These are phyloP conservation scores for Tetrapisispora taiwanensis DNA, from an alignment of 805 yeast genomes.

Conservation along the genomic window DNA sequence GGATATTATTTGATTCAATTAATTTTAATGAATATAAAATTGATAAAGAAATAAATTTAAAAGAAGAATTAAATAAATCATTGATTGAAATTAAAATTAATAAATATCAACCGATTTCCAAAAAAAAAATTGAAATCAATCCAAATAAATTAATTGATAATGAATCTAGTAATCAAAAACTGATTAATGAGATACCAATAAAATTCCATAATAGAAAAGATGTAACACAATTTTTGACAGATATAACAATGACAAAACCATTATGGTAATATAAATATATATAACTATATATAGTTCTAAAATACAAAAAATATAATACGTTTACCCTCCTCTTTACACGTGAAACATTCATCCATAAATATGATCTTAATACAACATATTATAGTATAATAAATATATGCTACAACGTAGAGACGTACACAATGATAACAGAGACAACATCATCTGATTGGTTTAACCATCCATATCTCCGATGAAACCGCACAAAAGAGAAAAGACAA, in stretches of 20 bases:
- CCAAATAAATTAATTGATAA: neutral
- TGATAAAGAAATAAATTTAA: neutral
- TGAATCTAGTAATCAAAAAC: too few species aligned
- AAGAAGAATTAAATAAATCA: neutral
- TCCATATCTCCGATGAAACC: neutral
- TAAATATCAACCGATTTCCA: neutral
- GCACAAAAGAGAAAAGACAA: too few species aligned
- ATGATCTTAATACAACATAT: too few species aligned
- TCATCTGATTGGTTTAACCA: neutral
- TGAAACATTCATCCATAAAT: too few species aligned
- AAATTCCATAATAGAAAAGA: conserved; percentile 2
- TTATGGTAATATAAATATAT: neutral
- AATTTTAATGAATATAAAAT: neutral
- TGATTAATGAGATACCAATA: neutral
- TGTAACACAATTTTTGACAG: neutral
- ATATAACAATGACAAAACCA: neutral
- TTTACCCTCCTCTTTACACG: too few species aligned
- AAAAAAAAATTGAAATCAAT: too few species aligned
- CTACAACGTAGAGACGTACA: neutral
- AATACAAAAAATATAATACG: too few species aligned
- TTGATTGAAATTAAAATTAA: conserved; percentile 11
- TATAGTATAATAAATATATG: too few species aligned
- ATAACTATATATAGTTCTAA: too few species aligned
- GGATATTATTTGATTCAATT: conserved; percentile 19
- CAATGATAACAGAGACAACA: neutral